Conservation (phyloP, 202 grass and related monocot species). For the Dendrocalamus latiflorus region DNA sequence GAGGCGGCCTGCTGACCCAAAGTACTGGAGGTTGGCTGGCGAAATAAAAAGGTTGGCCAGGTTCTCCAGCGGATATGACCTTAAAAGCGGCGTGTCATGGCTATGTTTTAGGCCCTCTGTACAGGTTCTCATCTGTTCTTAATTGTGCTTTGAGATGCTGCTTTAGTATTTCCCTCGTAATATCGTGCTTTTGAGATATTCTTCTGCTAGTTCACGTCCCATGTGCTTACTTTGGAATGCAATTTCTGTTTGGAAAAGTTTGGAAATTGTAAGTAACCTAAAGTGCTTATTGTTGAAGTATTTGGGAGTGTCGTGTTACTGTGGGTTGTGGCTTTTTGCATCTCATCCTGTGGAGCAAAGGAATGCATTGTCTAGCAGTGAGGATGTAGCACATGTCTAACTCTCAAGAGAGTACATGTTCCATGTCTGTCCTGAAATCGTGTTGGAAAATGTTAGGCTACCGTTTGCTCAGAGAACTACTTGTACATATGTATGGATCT, state of each 20-base stretch:
- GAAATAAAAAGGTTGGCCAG: conserved; percentile 6
- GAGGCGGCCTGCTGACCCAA: not conserved
- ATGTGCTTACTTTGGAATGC: not conserved
- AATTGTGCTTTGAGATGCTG: conserved; percentile 4
- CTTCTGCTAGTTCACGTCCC: not conserved
- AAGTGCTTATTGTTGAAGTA: not conserved
- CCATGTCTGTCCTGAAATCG: not conserved
- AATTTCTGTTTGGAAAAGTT: not conserved
- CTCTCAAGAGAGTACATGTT: not conserved
- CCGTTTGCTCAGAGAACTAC: not conserved
- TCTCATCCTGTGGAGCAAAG: not conserved
- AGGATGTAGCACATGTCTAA: not conserved
- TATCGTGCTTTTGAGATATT: conserved; percentile 14
- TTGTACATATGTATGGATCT: too few relatives aligned
- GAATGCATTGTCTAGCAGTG: not conserved
- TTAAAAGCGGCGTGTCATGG: not conserved
- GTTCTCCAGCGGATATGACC: not conserved
- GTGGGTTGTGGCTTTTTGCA: not conserved
- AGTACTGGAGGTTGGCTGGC: not conserved
- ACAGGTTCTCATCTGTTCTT: conserved; percentile 26
- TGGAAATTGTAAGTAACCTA: conserved; percentile 22
- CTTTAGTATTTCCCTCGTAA: not conserved
- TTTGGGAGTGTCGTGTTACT: not conserved
- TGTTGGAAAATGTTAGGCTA: not conserved
- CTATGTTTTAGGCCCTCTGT: conserved; percentile 18